These are phyloP conservation scores for Penicillium canescens DNA, from an alignment of 495 filamentous ascomycete genomes.

Conservation along the genomic window DNA sequence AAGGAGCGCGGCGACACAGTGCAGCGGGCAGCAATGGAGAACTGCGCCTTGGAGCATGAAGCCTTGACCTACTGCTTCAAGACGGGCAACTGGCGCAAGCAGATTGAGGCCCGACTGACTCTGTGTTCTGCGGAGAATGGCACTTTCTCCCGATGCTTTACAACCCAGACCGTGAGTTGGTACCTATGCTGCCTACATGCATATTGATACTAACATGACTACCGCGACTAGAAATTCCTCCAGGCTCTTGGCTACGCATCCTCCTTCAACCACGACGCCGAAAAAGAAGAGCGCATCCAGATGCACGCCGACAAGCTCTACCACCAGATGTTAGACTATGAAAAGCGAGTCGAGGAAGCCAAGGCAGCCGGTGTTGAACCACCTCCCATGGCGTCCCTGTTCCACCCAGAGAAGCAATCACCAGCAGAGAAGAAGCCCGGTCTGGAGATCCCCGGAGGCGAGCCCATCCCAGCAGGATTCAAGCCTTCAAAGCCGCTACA, in stretches of 20 bases:
- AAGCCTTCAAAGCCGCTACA: slow-evolving; percentile 56
- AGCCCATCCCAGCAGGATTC: slow-evolving; percentile 34
- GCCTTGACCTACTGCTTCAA: slow-evolving; percentile 74
- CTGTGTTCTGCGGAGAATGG: slow-evolving; percentile 74
- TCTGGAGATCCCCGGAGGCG: slow-evolving; percentile 37
- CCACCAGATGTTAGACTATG: slow-evolving; percentile 79
- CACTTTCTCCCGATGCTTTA: slow-evolving; percentile 77
- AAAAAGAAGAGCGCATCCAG: slow-evolving; percentile 86
- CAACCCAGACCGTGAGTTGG: slow-evolving; percentile 68
- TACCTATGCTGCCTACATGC: background rate
- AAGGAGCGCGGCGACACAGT: slow-evolving; percentile 79
- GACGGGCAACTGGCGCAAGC: slow-evolving; percentile 54
- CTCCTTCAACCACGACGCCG: slow-evolving; percentile 57
- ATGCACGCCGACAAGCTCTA: slow-evolving; percentile 92
- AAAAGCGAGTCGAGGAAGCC: slow-evolving; percentile 65
- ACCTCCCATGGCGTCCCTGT: slow-evolving; percentile 40
- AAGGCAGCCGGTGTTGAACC: slow-evolving; percentile 56
- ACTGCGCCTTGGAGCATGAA: slow-evolving; percentile 84
- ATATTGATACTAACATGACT: slow-evolving; percentile 1
- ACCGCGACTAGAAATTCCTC: slow-evolving; percentile 68
- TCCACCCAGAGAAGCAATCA: slow-evolving; percentile 34
- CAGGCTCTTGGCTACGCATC: slow-evolving; percentile 89
- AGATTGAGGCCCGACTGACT: slow-evolving; percentile 54
- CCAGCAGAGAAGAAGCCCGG: slow-evolving; percentile 1
- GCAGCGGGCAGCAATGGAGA: slow-evolving; percentile 83